Evolutionary conservation across 2,329 filamentous ascomycete species (phyloP), one percentile per base, ranked within the genome.

Genomic region (Fusarium nelsonii): DNA sequence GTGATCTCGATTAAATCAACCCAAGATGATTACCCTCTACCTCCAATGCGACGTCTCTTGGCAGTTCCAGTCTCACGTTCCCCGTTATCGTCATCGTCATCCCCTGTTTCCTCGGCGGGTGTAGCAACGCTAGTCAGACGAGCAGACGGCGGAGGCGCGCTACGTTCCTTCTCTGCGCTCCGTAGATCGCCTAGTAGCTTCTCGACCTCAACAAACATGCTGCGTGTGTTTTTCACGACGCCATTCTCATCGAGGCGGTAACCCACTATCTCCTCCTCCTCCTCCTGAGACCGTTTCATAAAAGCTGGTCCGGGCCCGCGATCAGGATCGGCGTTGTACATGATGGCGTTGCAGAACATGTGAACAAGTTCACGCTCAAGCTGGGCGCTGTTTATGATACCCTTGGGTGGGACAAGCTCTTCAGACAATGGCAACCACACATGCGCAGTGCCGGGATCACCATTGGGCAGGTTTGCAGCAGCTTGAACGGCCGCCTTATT

Each of bases 271-370:
- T 82, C 77, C 71, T 85, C 76, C 69, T 84, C 78, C 64, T 83
- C 84, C 43, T 79, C 81, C 73, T 77, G 75, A 41, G 81, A 74
- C 40, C 81, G 74, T 58, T 81, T 80, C 73, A 87, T 78, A 68
- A 94, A 92, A 0, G 84, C 82, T 3, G 85, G 83, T 0, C 91
- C 91, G 11, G 91, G 88, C 0, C 91, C 91, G 28, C 90, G 87
- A 70, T 92, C 84, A 0, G 91, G 90, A 66, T 97, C 93, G 0
- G 92, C 90, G 73, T 98, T 98, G 83, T 97, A 99, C 96, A 99
- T 98, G 79, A 97, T 92, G 18, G 96, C 95, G 75, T 98, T 98
- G 71, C 94, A 93, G 78, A 98, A 97, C 92, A 98, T 97, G 73
- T 97, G 92, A 73, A 97, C 93, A 12, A 98, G 83, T 78, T 98